Conservation (phyloP, 345 rosid genomes). For the Sisymbrium altissimum region DNA sequence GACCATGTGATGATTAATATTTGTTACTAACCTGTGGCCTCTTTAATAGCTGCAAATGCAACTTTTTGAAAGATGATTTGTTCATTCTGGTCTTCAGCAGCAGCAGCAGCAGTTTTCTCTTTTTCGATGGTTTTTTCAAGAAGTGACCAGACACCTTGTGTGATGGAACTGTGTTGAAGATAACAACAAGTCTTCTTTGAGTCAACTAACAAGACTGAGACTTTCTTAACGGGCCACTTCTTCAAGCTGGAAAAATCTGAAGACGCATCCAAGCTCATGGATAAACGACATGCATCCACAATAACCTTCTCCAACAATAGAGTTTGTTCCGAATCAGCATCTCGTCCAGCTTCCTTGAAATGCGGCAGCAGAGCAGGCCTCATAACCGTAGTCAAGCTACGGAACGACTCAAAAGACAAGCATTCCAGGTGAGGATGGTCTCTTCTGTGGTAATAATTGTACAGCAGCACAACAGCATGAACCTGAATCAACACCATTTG, state of each 20-base stretch:
- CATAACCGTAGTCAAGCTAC: constrained; percentile 53
- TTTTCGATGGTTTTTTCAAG: constrained; percentile 53
- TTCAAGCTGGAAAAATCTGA: constrained; percentile 38
- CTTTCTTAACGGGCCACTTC: constrained; percentile 57
- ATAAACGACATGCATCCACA: constrained; percentile 68
- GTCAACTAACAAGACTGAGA: constrained; percentile 62
- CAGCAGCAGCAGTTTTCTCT: constrained; percentile 1
- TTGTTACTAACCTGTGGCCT: constrained; percentile 29
- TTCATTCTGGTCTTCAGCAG: constrained; percentile 10
- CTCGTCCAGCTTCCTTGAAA: constrained; percentile 39
- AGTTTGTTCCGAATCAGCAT: constrained; percentile 43
- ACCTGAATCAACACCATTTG: constrained; percentile 42
- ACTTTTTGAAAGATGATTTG: constrained; percentile 41
- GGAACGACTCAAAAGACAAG: constrained; percentile 54
- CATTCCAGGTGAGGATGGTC: constrained; percentile 46
- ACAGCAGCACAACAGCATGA: constrained; percentile 66
- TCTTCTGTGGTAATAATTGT: constrained; percentile 70
- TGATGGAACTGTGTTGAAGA: constrained; percentile 45
- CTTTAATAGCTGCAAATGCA: constrained; percentile 67
- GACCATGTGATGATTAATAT: not conserved
- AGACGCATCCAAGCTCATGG: constrained; percentile 47
- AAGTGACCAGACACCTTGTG: constrained; percentile 72
- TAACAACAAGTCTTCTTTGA: constrained; percentile 46
- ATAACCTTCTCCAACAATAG: constrained; percentile 51
- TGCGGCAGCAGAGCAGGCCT: constrained; percentile 51